A percentile compares a stretch with the other conserved stretches of the same genome.
phyloP scores from a whole-genome alignment of 371 early-diverging fungal genomes.

The Mucor piriformis region DNA sequence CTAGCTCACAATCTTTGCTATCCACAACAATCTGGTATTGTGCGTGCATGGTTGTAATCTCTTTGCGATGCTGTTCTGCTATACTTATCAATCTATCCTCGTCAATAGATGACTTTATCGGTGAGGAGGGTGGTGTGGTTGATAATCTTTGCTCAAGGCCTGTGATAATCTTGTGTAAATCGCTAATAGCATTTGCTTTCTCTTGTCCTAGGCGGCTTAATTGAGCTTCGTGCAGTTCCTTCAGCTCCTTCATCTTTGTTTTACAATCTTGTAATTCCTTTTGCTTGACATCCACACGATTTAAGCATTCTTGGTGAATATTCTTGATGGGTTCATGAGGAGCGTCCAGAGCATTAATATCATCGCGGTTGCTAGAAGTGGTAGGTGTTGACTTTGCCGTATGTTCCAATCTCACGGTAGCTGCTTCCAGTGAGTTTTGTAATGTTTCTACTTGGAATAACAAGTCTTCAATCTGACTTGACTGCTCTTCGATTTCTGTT shows the following conservation, averaged over 20 bases:
- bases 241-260: constrained; percentile 24
- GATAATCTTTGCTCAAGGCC: constrained; percentile 12
- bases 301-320: constrained; percentile 28
- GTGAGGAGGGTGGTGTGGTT: constrained; percentile 1
- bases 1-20: constrained; percentile 41
- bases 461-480: constrained; percentile 34
- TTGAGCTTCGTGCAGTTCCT: constrained; percentile 34
- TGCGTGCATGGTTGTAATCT: constrained; percentile 34
- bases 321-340: constrained; percentile 1
- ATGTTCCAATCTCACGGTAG: constrained; percentile 39
- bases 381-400: constrained; percentile 25
- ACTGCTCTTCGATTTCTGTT: constrained; percentile 24
- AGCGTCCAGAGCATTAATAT: constrained; percentile 4
- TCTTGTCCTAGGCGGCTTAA: constrained; percentile 37
- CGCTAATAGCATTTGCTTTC: constrained; percentile 33
- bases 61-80: constrained; percentile 43
- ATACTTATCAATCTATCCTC: constrained; percentile 25
- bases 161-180: constrained; percentile 16
- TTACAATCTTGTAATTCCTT: constrained; percentile 36
- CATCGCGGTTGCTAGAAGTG: constrained; percentile 12
- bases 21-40: constrained; percentile 43
- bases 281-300: constrained; percentile 28
- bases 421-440: constrained; percentile 43
- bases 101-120: not conserved
- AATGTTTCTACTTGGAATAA: constrained; percentile 36